Base-by-base conservation (phyloP, 169 alveolate species). In the Cardiosporidium cionae region DNA sequence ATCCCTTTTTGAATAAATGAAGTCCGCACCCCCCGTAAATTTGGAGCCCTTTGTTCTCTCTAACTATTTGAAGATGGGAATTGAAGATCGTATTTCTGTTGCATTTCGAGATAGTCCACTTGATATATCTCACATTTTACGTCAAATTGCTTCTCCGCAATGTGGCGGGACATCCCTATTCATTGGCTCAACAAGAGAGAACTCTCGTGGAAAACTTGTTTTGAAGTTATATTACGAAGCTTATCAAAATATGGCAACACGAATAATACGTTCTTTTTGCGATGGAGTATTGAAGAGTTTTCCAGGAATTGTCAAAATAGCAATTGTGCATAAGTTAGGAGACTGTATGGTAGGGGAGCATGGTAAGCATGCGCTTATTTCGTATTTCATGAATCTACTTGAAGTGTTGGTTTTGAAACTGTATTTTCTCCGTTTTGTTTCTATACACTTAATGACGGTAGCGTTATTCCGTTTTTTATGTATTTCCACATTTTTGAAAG, bases 111-210 rank as follows among this genome's bases (percentile, higher is more conserved):
- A n/a, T n/a, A n/a, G n/a, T n/a, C n/a, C n/a, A n/a, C n/a, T n/a
- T n/a, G n/a, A n/a, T n/a, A n/a, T n/a, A n/a, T n/a, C n/a, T n/a
- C n/a, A n/a, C n/a, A n/a, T n/a, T n/a, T n/a, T n/a, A n/a, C n/a
- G n/a, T n/a, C n/a, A n/a, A n/a, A n/a, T n/a, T n/a, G n/a, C n/a
- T n/a, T n/a, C n/a, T n/a, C n/a, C n/a, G n/a, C n/a, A n/a, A n/a
- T n/a, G n/a, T 1, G 84, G 84, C 0, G 84, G 62, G 32, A 33
- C 76, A 31, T 44, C 85, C 22, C 6, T 58, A 3, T 77, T 77
- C 52, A 52, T 74, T 28, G 88, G 88, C 16, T 81, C 84, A 3
- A 81, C 88, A n/a, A 74, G 89, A 25, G 66, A 83, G 54, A 69
- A 77, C 63, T 80, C 83, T 33, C 34, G 76, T 32, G 89, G 86